These are phyloP conservation scores for Mycena citricolor DNA, from an alignment of 1,284 basidiomycete species.

Conservation along the genomic window DNA sequence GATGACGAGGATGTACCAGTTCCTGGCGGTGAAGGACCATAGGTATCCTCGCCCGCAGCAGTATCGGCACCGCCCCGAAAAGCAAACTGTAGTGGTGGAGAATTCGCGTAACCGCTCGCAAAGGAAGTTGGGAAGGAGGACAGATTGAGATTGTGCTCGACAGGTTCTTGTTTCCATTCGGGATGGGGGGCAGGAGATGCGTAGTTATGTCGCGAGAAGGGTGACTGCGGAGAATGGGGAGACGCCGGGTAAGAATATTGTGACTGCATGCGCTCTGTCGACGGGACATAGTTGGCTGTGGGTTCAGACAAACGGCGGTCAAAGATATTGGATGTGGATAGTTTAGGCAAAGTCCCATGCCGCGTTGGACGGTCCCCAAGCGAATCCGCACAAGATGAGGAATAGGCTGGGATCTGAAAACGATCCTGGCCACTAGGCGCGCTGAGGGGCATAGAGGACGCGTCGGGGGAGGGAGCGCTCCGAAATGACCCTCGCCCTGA, in stretches of 20 bases:
- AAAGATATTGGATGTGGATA: constrained; percentile 33
- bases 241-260: constrained; percentile 15
- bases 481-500: constrained; percentile 3
- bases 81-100: constrained; percentile 40
- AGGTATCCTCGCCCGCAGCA: constrained; percentile 43
- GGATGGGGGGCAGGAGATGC: constrained; percentile 26
- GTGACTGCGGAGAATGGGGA: constrained; percentile 23
- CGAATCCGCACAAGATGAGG: constrained; percentile 1
- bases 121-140: constrained; percentile 30
- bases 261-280: neutral
- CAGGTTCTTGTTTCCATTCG: constrained; percentile 17
- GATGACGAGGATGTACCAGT: constrained; percentile 51
- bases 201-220: constrained; percentile 15
- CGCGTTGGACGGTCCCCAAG: constrained; percentile 25
- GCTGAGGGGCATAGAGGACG: constrained; percentile 42
- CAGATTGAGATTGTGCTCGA: constrained; percentile 26
- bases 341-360: constrained; percentile 16
- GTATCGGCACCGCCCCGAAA: no score
- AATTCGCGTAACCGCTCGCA: constrained; percentile 33
- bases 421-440: constrained; percentile 45
- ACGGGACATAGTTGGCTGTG: constrained; percentile 34
- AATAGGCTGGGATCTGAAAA: constrained; percentile 26
- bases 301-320: constrained; percentile 69
- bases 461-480: constrained; percentile 31
- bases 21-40: constrained; percentile 56